phyloP scores from a whole-genome alignment of 345 rosid genomes.

The Lumnitzera littorea region DNA sequence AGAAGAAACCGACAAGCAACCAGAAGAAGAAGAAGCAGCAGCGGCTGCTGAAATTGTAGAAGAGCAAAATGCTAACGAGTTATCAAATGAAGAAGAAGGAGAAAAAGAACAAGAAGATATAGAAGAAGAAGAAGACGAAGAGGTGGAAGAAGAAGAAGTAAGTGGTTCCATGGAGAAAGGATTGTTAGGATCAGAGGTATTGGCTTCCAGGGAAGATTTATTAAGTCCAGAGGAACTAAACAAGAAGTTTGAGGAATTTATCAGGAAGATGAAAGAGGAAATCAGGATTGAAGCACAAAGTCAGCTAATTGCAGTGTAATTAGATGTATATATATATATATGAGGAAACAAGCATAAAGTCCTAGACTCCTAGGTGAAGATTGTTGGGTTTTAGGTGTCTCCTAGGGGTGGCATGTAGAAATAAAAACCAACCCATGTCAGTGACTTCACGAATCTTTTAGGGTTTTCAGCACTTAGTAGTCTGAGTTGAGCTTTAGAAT shows the following conservation, averaged over 20 bases:
- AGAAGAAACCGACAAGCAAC: constrained; percentile 8
- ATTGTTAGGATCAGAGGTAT: constrained; percentile 1
- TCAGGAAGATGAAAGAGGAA: constrained; percentile 59
- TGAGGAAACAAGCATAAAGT: not conserved
- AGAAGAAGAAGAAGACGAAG: constrained; percentile 6
- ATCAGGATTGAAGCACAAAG: constrained; percentile 44
- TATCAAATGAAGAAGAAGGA: constrained; percentile 2
- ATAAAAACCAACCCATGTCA: too few relatives aligned
- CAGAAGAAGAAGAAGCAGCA: not conserved
- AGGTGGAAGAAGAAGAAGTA: constrained; percentile 1
- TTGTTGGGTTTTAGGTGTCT: too few relatives aligned
- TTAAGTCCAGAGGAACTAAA: constrained; percentile 40
- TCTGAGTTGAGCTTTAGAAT: too few relatives aligned
- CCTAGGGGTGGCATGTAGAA: too few relatives aligned
- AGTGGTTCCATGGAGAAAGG: constrained; percentile 5
- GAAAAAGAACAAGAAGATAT: constrained; percentile 2
- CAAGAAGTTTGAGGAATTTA: constrained; percentile 48
- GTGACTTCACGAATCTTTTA: too few relatives aligned
- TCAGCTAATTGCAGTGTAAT: constrained; percentile 28
- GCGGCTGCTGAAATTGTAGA: constrained; percentile 9
- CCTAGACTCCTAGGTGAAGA: too few relatives aligned
- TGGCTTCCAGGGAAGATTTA: constrained; percentile 13
- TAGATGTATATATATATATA: not conserved
- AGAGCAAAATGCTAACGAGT: not conserved
- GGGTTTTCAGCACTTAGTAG: not conserved